These are phyloP conservation scores for Gaultheria prostrata DNA, from an alignment of 148 eudicot genomes.

Conservation along the genomic window DNA sequence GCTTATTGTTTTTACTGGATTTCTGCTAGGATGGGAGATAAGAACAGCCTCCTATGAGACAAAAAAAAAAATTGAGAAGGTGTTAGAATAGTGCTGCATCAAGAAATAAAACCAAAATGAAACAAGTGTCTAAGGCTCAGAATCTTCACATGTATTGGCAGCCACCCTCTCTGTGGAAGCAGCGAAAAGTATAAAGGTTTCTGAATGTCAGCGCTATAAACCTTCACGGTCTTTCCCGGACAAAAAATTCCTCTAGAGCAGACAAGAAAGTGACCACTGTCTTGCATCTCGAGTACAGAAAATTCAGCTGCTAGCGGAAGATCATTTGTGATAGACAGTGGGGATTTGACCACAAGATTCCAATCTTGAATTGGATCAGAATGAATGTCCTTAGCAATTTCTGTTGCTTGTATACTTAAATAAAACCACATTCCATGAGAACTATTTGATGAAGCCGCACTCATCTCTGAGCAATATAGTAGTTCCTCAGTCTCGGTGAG, in stretches of 20 bases:
- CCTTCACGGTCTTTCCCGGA: conserved; percentile 76
- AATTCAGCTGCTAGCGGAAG: conserved; percentile 83
- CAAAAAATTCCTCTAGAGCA: conserved; percentile 76
- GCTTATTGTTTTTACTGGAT: conserved; percentile 53
- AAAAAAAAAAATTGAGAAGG: conserved; percentile 10
- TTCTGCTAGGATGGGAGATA: conserved; percentile 63
- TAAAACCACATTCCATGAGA: conserved; percentile 74
- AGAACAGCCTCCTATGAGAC: conserved; percentile 78
- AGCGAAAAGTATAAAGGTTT: conserved; percentile 73
- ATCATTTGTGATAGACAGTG: conserved; percentile 71
- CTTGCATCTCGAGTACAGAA: conserved; percentile 87
- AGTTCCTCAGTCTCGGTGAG: conserved; percentile 66
- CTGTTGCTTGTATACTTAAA: conserved; percentile 71
- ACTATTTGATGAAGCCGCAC: conserved; percentile 64
- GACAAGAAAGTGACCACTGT: conserved; percentile 63
- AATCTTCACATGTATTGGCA: conserved; percentile 68
- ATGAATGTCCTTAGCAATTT: conserved; percentile 81
- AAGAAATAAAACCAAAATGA: conserved; percentile 11
- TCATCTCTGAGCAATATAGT: conserved; percentile 52
- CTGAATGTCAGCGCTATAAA: conserved; percentile 71
- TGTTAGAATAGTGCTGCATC: background rate
- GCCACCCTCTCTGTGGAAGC: conserved; percentile 96
- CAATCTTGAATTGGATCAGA: conserved; percentile 91
- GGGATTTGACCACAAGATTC: conserved; percentile 78
- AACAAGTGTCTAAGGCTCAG: background rate